Evolutionary conservation across 495 filamentous ascomycete species (phyloP).

Genomic region (Podospora didyma): DNA sequence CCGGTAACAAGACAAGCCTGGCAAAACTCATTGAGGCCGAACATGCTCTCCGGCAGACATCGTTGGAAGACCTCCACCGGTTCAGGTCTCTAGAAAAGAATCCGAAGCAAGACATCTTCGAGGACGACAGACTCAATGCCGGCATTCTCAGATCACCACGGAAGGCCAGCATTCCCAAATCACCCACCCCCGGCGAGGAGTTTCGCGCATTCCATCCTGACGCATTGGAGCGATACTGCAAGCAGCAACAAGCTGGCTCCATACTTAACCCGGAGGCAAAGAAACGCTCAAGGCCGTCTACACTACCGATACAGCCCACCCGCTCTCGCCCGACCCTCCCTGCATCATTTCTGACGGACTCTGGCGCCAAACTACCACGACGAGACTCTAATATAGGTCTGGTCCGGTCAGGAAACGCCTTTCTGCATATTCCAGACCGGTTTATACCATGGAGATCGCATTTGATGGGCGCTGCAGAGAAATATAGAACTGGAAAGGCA

Average conservation of each 20-base stretch:
- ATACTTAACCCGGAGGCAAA: neutral
- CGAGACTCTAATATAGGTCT: slow-evolving; percentile 13
- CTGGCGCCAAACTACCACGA: slow-evolving; percentile 7
- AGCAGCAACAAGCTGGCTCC: too few relatives aligned
- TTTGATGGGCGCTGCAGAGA: slow-evolving; percentile 38
- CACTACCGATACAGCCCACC: slow-evolving; percentile 14
- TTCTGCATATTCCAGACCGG: slow-evolving; percentile 52
- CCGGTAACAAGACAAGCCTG: slow-evolving; percentile 7
- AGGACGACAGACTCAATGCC: too few relatives aligned
- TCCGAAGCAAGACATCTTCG: too few relatives aligned
- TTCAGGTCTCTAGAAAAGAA: too few relatives aligned
- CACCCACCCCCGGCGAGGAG: too few relatives aligned
- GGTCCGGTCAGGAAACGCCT: slow-evolving; percentile 1
- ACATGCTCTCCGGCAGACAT: too few relatives aligned
- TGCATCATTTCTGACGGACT: slow-evolving; percentile 13
- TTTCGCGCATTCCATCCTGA: too few relatives aligned
- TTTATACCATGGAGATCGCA: slow-evolving; percentile 60
- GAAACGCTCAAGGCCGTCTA: slow-evolving; percentile 11
- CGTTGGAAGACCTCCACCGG: too few relatives aligned
- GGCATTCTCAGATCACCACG: too few relatives aligned
- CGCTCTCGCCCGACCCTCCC: slow-evolving; percentile 17
- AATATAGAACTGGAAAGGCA: slow-evolving; percentile 62
- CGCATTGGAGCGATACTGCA: too few relatives aligned
- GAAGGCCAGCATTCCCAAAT: too few relatives aligned
- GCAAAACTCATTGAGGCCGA: too few relatives aligned